Evolutionary conservation across 208 protist genomes (phyloP).

Genomic region (Herpetomonas samuelpessoai): DNA sequence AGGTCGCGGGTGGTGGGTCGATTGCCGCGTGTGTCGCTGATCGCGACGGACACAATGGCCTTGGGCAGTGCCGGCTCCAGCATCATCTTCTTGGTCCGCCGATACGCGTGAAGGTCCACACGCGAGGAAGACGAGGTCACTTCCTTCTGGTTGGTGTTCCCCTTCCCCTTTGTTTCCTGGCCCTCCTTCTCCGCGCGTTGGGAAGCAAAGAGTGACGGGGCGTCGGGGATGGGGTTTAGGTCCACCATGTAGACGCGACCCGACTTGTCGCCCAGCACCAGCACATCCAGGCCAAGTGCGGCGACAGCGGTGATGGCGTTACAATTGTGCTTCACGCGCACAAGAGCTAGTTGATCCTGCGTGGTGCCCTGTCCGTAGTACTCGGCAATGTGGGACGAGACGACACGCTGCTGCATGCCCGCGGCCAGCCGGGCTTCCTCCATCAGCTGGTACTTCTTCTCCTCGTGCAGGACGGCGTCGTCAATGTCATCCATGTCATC

Average conservation of each 20-base stretch:
- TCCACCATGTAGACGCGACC: constrained; percentile 73
- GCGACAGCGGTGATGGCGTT: constrained; percentile 84
- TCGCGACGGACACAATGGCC: constrained; percentile 66
- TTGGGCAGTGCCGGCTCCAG: constrained; percentile 59
- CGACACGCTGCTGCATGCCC: constrained; percentile 65
- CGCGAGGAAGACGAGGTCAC: background rate
- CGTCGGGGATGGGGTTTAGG: constrained; percentile 12
- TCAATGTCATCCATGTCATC: constrained; percentile 70
- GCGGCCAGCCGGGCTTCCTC: constrained; percentile 79
- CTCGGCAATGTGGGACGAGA: constrained; percentile 36
- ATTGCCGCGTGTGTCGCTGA: constrained; percentile 72
- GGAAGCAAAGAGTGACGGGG: constrained; percentile 11
- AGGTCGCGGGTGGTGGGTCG: constrained; percentile 59
- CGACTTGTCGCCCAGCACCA: constrained; percentile 86
- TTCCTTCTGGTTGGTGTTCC: constrained; percentile 13
- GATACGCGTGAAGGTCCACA: background rate
- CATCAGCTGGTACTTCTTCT: constrained; percentile 58
- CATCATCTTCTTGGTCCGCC: constrained; percentile 35
- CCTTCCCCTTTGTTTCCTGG: constrained; percentile 8
- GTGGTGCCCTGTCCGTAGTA: constrained; percentile 24
- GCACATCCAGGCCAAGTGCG: constrained; percentile 46
- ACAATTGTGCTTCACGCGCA: constrained; percentile 81
- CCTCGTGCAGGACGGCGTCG: constrained; percentile 69
- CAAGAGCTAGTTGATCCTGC: constrained; percentile 9
- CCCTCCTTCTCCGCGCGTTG: constrained; percentile 8